phyloP scores from a whole-genome alignment of 2,329 filamentous ascomycete species.

The Stromatinia cepivora region DNA sequence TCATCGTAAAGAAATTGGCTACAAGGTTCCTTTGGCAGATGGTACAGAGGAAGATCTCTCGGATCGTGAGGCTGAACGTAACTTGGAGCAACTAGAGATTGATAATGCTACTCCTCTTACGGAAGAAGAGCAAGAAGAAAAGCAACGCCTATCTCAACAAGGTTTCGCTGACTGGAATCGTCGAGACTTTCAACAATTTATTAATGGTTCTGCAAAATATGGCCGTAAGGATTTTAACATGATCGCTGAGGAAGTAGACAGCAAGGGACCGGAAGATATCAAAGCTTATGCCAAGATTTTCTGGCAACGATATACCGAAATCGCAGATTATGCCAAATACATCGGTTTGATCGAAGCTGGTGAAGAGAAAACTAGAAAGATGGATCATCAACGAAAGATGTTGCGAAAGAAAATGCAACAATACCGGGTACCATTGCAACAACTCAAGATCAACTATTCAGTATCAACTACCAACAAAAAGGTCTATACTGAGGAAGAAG shows the following conservation, averaged over 20 bases:
- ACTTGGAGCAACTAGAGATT: conserved; percentile 86
- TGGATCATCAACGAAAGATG: conserved; percentile 90
- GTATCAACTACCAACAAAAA: conserved; percentile 99
- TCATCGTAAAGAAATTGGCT: conserved; percentile 93
- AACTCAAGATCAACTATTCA: conserved; percentile 98
- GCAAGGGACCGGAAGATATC: conserved; percentile 82
- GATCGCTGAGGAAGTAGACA: conserved; percentile 88
- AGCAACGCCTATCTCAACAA: conserved; percentile 75
- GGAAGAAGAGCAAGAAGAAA: conserved; percentile 85
- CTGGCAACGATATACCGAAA: conserved; percentile 92
- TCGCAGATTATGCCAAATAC: conserved; percentile 85
- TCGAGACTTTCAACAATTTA: conserved; percentile 96
- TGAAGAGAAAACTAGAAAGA: conserved; percentile 84
- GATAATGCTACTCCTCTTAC: conserved; percentile 87
- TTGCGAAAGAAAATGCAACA: conserved; percentile 92
- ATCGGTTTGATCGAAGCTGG: conserved; percentile 88
- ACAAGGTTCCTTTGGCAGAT: conserved; percentile 88
- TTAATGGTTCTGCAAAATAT: conserved; percentile 92
- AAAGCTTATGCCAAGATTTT: conserved; percentile 92
- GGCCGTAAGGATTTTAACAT: conserved; percentile 81
- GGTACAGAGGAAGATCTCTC: conserved; percentile 84
- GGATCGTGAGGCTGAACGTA: conserved; percentile 83
- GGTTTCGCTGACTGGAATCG: conserved; percentile 96
- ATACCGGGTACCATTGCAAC: conserved; percentile 95
- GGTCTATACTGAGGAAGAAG: conserved; percentile 98